Conservation (phyloP, 2,329 filamentous ascomycete genomes). For the Cladosporium sp. region DNA sequence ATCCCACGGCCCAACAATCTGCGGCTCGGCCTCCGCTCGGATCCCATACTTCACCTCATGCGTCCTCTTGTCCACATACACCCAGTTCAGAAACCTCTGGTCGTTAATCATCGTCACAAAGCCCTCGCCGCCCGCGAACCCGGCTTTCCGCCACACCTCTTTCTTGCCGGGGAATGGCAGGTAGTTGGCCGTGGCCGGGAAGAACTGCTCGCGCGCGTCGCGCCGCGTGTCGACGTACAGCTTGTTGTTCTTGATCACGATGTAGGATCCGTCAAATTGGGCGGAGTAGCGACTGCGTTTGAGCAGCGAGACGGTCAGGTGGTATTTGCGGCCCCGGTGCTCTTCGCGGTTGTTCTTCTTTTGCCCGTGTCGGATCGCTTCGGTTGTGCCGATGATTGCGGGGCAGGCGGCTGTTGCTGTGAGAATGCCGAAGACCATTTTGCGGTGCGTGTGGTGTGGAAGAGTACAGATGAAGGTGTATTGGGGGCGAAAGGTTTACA, state of each 20-base stretch:
- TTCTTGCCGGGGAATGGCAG: slow-evolving; percentile 14
- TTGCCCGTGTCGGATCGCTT: slow-evolving; percentile 29
- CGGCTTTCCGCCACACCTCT: slow-evolving; percentile 21
- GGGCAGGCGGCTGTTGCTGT: slow-evolving; percentile 28
- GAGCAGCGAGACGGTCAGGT: slow-evolving; percentile 25
- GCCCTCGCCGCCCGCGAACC: slow-evolving; percentile 22
- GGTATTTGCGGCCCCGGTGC: slow-evolving; percentile 27
- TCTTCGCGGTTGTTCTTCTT: slow-evolving; percentile 28
- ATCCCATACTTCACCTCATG: slow-evolving; percentile 21
- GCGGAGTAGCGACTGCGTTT: slow-evolving; percentile 20
- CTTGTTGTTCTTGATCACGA: slow-evolving; percentile 25
- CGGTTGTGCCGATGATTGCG: slow-evolving; percentile 32
- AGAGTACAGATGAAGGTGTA: background rate
- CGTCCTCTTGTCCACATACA: slow-evolving; percentile 16
- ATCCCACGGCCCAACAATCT: slow-evolving; percentile 18
- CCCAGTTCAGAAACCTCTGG: slow-evolving; percentile 17
- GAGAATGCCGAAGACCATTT: slow-evolving; percentile 28
- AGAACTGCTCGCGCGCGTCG: slow-evolving; percentile 13
- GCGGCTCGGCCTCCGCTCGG: slow-evolving; percentile 13
- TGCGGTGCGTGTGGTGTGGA: background rate
- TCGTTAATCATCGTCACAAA: slow-evolving; percentile 17
- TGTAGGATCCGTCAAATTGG: slow-evolving; percentile 24
- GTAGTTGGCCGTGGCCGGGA: slow-evolving; percentile 15
- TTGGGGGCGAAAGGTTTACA: background rate
- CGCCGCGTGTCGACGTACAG: slow-evolving; percentile 13